Conservation (phyloP, 1,284 basidiomycete genomes). For the Cystobasidium sp. region DNA sequence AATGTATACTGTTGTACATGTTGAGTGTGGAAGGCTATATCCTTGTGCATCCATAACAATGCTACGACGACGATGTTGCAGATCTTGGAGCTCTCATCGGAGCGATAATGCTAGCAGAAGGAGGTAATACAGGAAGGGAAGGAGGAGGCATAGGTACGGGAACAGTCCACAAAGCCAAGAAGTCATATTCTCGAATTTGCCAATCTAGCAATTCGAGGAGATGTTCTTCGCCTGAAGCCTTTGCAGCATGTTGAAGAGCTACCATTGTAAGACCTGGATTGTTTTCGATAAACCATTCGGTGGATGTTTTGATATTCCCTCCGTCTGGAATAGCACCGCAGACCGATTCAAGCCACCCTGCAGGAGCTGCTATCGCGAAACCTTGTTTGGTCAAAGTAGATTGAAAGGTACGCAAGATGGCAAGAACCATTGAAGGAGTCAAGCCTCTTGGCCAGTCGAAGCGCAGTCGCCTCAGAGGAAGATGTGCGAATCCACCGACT, state of each 20-base stretch:
- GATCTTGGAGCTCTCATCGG: neutral
- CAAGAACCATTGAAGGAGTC: conserved; percentile 10
- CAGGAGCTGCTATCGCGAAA: conserved; percentile 18
- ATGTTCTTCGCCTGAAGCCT: neutral
- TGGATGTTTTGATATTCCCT: conserved; percentile 31
- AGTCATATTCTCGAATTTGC: conserved; percentile 31
- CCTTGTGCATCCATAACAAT: neutral
- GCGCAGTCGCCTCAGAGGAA: neutral
- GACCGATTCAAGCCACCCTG: conserved; percentile 19
- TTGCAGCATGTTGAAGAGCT: conserved; percentile 6
- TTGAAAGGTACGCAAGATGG: conserved; percentile 17
- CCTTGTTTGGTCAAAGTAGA: conserved; percentile 6
- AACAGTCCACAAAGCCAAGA: conserved; percentile 26
- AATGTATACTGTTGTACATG: neutral
- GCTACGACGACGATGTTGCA: conserved; percentile 10
- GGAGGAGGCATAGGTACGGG: neutral
- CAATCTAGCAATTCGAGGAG: conserved; percentile 15
- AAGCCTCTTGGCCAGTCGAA: conserved; percentile 24
- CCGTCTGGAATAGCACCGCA: conserved; percentile 28
- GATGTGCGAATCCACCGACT: conserved; percentile 12
- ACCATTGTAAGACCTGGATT: conserved; percentile 33
- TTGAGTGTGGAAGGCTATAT: neutral
- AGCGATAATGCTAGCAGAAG: conserved; percentile 12
- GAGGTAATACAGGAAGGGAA: conserved; percentile 12
- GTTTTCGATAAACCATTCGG: conserved; percentile 32